Evolutionary conservation across 2,329 filamentous ascomycete genomes (phyloP), one percentile per base, ranked within the genome.

Genomic region (Colletotrichum tanaceti): DNA sequence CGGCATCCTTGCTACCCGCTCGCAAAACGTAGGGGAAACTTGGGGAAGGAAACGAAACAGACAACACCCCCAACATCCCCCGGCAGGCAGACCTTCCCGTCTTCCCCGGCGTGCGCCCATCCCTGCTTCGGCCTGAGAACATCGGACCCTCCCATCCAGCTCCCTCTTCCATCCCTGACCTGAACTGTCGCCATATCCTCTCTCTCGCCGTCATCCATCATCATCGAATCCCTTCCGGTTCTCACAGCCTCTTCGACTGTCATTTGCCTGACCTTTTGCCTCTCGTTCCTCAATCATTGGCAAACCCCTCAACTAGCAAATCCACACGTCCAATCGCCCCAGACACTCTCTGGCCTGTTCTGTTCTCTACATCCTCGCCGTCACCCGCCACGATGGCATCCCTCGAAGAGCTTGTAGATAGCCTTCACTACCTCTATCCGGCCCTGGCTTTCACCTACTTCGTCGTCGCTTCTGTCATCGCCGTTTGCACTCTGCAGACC

Each of bases 371-470:
- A 39, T 35, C 35, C 9, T 50, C 50, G 24, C 9, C 50, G 44
- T 24, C 52, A 46, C 14, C 38, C 44, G 66, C 66, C 66, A 63
- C 63, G 50, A 69, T 69, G 66, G 66, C 65, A 18, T 72, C 75
- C 10, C 61, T 76, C 41, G 73, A 77, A 20, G 68, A 73, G 66
- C 77, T 80, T 70, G 76, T 85, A 63, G 76, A 79, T 53, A 78
- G 79, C 71, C 79, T 90, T 52, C 86, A 87, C 77, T 91, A 91
- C 75, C 77, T 82, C 10, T 89, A 87, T 71, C 89, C 90, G 13
- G 80, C 85, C 11, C 67, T 82, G 22, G 77, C 89, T 67, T 89
- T 90, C 72, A 55, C 81, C 63, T 91, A 87, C 77, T 91, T 89
- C 75, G 75, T 86, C 58, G 70, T 83, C 61, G 80, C 88, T 10